A percentile compares a stretch with the other conserved stretches of the same genome.
Evolutionary conservation across 2,329 filamentous ascomycete species (phyloP).

Genomic region (Xylariaceae sp.): DNA sequence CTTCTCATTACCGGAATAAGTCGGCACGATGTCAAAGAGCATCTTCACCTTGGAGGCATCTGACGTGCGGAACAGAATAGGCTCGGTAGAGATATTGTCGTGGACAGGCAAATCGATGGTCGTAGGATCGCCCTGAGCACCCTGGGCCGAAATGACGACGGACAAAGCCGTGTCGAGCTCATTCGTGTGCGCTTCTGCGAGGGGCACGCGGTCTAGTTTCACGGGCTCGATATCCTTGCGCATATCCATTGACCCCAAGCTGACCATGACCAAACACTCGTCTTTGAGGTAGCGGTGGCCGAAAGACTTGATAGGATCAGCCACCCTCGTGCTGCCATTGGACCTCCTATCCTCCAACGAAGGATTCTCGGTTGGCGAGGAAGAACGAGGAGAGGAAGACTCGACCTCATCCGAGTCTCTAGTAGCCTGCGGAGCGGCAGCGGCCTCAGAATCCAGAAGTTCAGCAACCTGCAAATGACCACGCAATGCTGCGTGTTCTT

Average conservation of each 20-base stretch:
- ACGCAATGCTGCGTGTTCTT: slow-evolving; percentile 85
- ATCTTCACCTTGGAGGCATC: slow-evolving; percentile 81
- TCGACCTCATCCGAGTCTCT: slow-evolving; percentile 30
- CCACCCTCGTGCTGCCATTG: slow-evolving; percentile 46
- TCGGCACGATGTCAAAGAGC: slow-evolving; percentile 91
- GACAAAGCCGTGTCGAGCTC: slow-evolving; percentile 93
- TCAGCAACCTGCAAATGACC: slow-evolving; percentile 81
- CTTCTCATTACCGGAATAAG: slow-evolving; percentile 85
- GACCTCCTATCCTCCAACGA: slow-evolving; percentile 61
- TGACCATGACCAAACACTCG: slow-evolving; percentile 86
- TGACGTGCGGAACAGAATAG: slow-evolving; percentile 79
- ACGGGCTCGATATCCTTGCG: slow-evolving; percentile 78
- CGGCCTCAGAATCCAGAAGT: slow-evolving; percentile 57
- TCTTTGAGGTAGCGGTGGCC: slow-evolving; percentile 91
- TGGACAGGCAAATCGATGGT: slow-evolving; percentile 91
- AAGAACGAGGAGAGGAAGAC: slow-evolving; percentile 23
- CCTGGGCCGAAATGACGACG: slow-evolving; percentile 80
- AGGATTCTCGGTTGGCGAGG: slow-evolving; percentile 48
- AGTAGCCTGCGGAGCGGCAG: slow-evolving; percentile 19
- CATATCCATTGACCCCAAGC: slow-evolving; percentile 90
- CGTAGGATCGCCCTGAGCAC: slow-evolving; percentile 80
- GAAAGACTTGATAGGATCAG: slow-evolving; percentile 88
- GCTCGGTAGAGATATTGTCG: slow-evolving; percentile 89
- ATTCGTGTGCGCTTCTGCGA: slow-evolving; percentile 83
- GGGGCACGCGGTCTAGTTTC: slow-evolving; percentile 79